A percentile compares a stretch with the other conserved stretches of the same genome.
phyloP scores from a whole-genome alignment of 2,329 filamentous ascomycete species.

The Xylogone sp. region DNA sequence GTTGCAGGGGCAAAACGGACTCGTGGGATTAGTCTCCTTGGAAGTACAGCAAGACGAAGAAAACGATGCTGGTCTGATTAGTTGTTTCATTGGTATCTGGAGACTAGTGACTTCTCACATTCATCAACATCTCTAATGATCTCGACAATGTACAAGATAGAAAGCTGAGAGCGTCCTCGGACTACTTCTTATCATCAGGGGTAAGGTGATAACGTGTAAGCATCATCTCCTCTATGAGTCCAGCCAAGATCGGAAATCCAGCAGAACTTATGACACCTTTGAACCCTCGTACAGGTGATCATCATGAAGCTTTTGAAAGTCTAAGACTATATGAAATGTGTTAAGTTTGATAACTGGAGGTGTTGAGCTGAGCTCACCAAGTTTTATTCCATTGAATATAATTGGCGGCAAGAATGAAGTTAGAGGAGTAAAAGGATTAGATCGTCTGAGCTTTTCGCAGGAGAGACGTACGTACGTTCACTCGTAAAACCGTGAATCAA shows the following conservation, averaged over 20 bases:
- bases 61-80: conserved; percentile 8
- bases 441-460: conserved; percentile 43
- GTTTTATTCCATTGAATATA: conserved; percentile 4
- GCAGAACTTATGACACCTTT: conserved; percentile 4
- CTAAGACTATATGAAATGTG: conserved; percentile 1
- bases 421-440: too few species aligned
- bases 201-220: conserved; percentile 9
- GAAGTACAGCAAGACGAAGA: conserved; percentile 3
- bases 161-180: conserved; percentile 6
- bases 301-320: conserved; percentile 4
- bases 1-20: conserved; percentile 5
- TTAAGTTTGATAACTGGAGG: not conserved
- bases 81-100: not conserved
- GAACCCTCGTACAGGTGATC: not conserved
- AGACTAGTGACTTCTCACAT: conserved; percentile 2
- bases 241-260: conserved; percentile 9
- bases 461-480: conserved; percentile 35
- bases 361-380: not conserved
- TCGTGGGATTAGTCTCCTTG: conserved; percentile 7
- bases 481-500: conserved; percentile 31
- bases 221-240: conserved; percentile 11
- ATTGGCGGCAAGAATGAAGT: too few species aligned
- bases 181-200: conserved; percentile 3
- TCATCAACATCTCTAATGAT: conserved; percentile 4
- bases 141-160: conserved; percentile 6